Conservation (phyloP, 2,329 filamentous ascomycete genomes). For the Aschersonia sp. region DNA sequence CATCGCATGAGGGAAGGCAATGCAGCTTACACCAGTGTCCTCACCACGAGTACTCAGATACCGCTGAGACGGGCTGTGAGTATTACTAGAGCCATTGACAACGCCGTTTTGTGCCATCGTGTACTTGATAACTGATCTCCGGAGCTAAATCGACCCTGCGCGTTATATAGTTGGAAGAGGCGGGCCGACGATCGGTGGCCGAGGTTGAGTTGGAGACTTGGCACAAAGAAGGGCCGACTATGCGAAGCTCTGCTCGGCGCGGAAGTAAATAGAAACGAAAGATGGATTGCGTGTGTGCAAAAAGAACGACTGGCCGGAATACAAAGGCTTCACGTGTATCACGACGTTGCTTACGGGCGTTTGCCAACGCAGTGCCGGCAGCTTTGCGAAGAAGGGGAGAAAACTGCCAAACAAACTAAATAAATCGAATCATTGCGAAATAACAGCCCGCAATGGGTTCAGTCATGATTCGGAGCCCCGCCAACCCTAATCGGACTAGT, state of each 20-base stretch:
- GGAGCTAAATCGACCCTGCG: background rate
- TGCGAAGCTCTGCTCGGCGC: too few relatives aligned
- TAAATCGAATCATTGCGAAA: background rate
- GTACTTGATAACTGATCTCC: background rate
- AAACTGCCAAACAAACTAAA: background rate
- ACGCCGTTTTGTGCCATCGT: slow-evolving; percentile 28
- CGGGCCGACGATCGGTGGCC: too few relatives aligned
- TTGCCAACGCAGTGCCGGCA: background rate
- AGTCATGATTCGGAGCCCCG: slow-evolving; percentile 7
- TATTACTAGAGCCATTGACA: slow-evolving; percentile 16
- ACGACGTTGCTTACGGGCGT: too few relatives aligned
- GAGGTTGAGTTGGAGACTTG: too few relatives aligned
- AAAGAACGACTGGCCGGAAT: too few relatives aligned
- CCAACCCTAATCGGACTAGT: slow-evolving; percentile 13
- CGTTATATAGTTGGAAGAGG: background rate
- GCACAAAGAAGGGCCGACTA: too few relatives aligned
- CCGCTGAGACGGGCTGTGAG: slow-evolving; percentile 30
- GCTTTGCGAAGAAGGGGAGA: background rate
- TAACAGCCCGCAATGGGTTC: background rate
- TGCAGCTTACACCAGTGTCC: slow-evolving; percentile 27
- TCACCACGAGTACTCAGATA: slow-evolving; percentile 37
- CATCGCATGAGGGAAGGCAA: background rate
- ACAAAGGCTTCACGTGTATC: too few relatives aligned
- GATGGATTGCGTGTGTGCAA: too few relatives aligned
- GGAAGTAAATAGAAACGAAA: too few relatives aligned